Base-by-base conservation (phyloP, 805 yeast genomes). In the Zygotorulaspora florentina region DNA sequence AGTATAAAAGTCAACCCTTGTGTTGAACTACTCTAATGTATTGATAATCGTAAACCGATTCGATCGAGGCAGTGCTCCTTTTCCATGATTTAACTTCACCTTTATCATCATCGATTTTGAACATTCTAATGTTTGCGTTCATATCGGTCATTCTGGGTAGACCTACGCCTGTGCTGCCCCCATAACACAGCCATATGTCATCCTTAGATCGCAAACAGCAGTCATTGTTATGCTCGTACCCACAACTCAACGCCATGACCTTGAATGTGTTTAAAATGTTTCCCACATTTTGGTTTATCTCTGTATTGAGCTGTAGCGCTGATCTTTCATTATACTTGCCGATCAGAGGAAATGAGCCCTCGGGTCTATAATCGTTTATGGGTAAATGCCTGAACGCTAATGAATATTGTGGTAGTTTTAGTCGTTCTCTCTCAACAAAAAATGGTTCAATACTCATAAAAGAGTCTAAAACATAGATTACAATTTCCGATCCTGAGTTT, bases 361-460 rank as follows among this genome's bases (percentile, higher is more conserved):
- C 55, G 18, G 69, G 68, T 47, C 78, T 67, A 58, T 75, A 81
- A 55, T 83, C 87, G 1, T 80, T 80, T 23, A 82, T 59, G 1
- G 88, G 89, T 18, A 77, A 76, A 59, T 82, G 86, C 70, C 81
- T 81, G 54, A 82, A 83, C 1, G 81, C 82, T 74, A 83, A 72
- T 3, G 50, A 78, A 57, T 20, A 59, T 50, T 11, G 66, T 26
- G 34, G 39, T 16, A 16, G n/a, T 37, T 35, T 31, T 20, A 33
- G 35, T 8, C 18, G 26, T 26, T 34, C 28, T 15, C 37, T 42
- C 28, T 41, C 30, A 7, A 34, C 11, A 28, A 46, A 37, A 23
- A 48, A 48, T 8, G 43, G 31, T 27, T 29, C 34, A 4, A 40
- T 33, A 6, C 48, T 36, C n/a, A 25, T 35, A 18, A 43, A 41